Percentiles rank a stretch among this genome's conserved stretches.
Evolutionary conservation across 441 rosid genomes (phyloP).

Genomic region (Eutrema salsugineum): DNA sequence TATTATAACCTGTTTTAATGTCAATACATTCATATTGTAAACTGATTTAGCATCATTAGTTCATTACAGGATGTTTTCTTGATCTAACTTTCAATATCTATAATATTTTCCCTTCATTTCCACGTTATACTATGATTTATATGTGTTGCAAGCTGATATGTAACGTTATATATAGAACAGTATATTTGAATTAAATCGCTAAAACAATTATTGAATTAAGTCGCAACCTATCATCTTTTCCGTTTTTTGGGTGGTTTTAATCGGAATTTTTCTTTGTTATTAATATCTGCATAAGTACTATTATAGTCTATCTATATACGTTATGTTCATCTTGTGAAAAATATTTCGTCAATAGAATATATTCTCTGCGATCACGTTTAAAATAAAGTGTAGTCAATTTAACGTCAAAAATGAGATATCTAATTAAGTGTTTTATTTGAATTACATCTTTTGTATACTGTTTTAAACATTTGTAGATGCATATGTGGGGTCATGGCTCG

Average conservation of each 20-base stretch:
- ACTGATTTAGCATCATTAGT: background rate
- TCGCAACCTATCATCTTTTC: background rate
- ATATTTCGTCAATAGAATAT: background rate
- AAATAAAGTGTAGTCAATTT: too few relatives aligned
- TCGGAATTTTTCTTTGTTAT: too few relatives aligned
- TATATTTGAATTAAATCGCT: background rate
- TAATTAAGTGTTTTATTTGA: background rate
- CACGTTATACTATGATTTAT: background rate
- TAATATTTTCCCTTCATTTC: background rate
- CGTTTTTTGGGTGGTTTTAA: background rate
- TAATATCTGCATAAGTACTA: background rate
- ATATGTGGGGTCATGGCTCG: slow-evolving; percentile 98
- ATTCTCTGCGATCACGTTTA: background rate
- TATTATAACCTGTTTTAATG: background rate
- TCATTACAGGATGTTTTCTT: background rate
- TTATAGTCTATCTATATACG: background rate
- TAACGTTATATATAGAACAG: background rate
- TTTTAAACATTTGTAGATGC: slow-evolving; percentile 52
- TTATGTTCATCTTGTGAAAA: background rate
- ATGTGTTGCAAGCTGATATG: background rate
- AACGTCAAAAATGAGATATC: background rate
- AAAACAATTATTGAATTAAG: too few relatives aligned
- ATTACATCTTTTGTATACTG: background rate
- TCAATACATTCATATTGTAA: background rate
- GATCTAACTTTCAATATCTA: background rate